Conservation (phyloP, 176 grass and related monocot genomes). For the Carex pumila region DNA sequence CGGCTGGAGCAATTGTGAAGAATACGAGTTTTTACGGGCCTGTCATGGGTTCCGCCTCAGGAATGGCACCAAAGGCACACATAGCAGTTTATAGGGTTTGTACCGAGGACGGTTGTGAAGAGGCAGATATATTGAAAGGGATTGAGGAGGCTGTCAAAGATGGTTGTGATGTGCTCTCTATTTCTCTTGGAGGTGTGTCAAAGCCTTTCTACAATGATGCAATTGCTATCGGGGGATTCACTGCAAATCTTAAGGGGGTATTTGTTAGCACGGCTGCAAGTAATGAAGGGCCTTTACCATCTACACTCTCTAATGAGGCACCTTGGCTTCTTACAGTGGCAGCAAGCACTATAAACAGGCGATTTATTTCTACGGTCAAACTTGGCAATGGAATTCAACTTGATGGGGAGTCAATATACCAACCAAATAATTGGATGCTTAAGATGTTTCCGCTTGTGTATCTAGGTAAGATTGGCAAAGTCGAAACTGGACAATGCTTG, state of each 20-base stretch:
- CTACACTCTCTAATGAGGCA: conserved; percentile 18
- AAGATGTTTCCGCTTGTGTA: conserved; percentile 25
- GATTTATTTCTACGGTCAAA: conserved; percentile 21
- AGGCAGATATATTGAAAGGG: conserved; percentile 28
- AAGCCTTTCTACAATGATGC: conserved; percentile 35
- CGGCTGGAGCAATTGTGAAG: conserved; percentile 30
- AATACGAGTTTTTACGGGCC: background rate
- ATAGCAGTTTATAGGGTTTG: conserved; percentile 50
- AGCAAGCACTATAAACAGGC: conserved; percentile 34
- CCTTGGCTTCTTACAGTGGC: conserved; percentile 26
- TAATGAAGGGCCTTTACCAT: conserved; percentile 7
- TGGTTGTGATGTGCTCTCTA: conserved; percentile 59
- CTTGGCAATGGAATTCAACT: conserved; percentile 44
- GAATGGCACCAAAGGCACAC: conserved; percentile 56
- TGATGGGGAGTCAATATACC: conserved; percentile 27
- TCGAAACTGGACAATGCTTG: conserved; percentile 11
- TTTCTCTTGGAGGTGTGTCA: conserved; percentile 29
- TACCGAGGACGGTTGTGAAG: conserved; percentile 18
- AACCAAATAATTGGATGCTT: background rate
- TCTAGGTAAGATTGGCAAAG: background rate
- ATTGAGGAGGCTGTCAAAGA: conserved; percentile 45
- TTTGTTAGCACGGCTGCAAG: conserved; percentile 19
- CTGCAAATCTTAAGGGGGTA: background rate
- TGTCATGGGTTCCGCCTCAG: conserved; percentile 23
- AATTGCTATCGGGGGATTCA: conserved; percentile 17